Percentiles rank a stretch among this genome's conserved stretches.
phyloP scores from a whole-genome alignment of 768 basidiomycete species.

The Hemileccinum rubropunctum region DNA sequence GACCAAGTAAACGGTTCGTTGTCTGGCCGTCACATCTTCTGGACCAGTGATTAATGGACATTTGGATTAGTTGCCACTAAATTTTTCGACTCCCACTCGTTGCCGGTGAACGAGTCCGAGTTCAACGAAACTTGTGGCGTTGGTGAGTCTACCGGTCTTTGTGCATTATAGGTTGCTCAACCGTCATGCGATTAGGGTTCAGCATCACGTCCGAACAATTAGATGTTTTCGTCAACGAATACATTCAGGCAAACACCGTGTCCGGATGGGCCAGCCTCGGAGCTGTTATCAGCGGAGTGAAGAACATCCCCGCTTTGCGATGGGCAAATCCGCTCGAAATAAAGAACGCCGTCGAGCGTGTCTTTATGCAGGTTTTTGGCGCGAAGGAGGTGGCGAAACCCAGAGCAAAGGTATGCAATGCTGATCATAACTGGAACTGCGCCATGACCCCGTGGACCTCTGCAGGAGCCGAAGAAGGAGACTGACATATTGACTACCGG shows the following conservation, averaged over 20 bases:
- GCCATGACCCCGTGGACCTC: neutral
- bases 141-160: constrained; percentile 49
- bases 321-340: constrained; percentile 86
- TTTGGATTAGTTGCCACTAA: constrained; percentile 52
- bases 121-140: constrained; percentile 85
- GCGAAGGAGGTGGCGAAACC: constrained; percentile 63
- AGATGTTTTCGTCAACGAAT: constrained; percentile 48
- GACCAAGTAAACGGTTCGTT: constrained; percentile 86
- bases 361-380: constrained; percentile 68
- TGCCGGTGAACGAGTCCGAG: constrained; percentile 61
- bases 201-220: constrained; percentile 70
- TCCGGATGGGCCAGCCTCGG: constrained; percentile 79
- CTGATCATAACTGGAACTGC: neutral
- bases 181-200: constrained; percentile 58
- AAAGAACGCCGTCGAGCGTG: constrained; percentile 75
- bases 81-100: constrained; percentile 59
- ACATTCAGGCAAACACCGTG: constrained; percentile 53
- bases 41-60: constrained; percentile 2
- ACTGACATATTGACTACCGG: constrained; percentile 11
- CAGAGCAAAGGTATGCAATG: constrained; percentile 56
- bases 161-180: neutral
- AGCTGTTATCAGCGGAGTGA: constrained; percentile 60
- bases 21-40: neutral
- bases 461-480: constrained; percentile 52
- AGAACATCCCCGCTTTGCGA: constrained; percentile 57